These are phyloP conservation scores for Immersiporthe knoxdaviesiana DNA, from an alignment of 2,329 filamentous ascomycete genomes.

Conservation along the genomic window DNA sequence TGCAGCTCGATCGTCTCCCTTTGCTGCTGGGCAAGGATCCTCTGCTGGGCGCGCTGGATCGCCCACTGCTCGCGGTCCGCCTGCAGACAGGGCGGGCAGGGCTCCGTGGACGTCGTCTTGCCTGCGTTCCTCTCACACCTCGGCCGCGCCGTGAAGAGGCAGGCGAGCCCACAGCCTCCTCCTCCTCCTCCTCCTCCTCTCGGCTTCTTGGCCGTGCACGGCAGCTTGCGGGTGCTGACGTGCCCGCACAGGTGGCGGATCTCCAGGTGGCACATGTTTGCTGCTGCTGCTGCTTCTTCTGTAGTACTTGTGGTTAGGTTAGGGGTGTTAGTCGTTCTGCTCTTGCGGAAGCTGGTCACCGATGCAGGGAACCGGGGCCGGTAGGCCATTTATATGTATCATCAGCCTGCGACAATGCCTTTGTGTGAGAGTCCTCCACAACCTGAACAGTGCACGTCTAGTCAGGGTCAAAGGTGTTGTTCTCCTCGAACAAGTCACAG, in stretches of 20 bases:
- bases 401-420: not conserved
- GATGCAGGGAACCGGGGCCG: too few relatives aligned
- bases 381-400: too few relatives aligned
- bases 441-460: not conserved
- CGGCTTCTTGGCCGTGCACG: not conserved
- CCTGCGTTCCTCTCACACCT: not conserved
- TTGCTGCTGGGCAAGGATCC: not conserved
- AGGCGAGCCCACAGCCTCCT: not conserved
- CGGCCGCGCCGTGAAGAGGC: not conserved
- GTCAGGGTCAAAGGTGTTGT: not conserved
- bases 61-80: not conserved
- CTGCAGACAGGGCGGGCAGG: not conserved
- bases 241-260: slow-evolving; percentile 2
- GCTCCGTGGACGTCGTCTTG: not conserved
- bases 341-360: not conserved
- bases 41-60: not conserved
- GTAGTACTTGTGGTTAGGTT: not conserved
- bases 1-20: not conserved
- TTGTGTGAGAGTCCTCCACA: not conserved
- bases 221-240: not conserved
- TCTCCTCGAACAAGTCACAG: not conserved
- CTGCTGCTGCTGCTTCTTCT: not conserved
- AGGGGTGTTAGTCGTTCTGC: not conserved
- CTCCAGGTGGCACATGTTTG: slow-evolving; percentile 6
- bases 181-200: too few relatives aligned